A percentile compares a stretch with the other conserved stretches of the same genome.
Evolutionary conservation across 2,329 filamentous ascomycete species (phyloP).

Genomic region (Trichoderma afroharzianum): DNA sequence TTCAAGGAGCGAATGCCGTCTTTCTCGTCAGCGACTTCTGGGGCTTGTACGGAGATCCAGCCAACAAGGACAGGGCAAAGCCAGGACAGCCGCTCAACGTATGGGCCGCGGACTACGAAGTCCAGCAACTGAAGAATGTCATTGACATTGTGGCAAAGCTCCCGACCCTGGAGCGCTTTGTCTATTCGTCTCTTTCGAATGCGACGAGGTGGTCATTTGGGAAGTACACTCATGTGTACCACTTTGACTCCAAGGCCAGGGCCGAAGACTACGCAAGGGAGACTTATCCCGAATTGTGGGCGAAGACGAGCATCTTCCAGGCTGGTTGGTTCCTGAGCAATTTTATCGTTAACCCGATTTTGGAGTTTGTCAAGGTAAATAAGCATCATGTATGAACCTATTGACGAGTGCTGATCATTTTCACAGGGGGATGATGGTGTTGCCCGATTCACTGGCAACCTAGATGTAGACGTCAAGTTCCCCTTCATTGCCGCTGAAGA

Average conservation of each 20-base stretch:
- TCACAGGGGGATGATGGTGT: conserved; percentile 16
- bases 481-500: conserved; percentile 27
- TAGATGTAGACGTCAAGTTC: conserved; percentile 21
- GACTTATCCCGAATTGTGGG: background rate
- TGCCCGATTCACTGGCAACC: conserved; percentile 20
- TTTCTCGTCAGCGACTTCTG: conserved; percentile 31
- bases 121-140: conserved; percentile 35
- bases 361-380: background rate
- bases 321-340: background rate
- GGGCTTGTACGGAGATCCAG: conserved; percentile 4
- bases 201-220: conserved; percentile 24
- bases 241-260: conserved; percentile 6
- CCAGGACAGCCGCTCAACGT: conserved; percentile 20
- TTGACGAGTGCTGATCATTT: background rate
- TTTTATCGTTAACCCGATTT: background rate
- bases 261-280: background rate
- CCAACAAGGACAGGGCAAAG: conserved; percentile 4
- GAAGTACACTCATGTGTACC: background rate
- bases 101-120: conserved; percentile 26
- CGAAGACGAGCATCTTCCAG: background rate
- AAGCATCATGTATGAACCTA: background rate
- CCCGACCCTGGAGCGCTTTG: conserved; percentile 33
- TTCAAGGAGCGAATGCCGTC: conserved; percentile 26
- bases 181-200: conserved; percentile 37
- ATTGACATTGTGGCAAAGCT: conserved; percentile 34